phyloP scores from a whole-genome alignment of 352 stramenopile species.

The Pythium folliculosum region DNA sequence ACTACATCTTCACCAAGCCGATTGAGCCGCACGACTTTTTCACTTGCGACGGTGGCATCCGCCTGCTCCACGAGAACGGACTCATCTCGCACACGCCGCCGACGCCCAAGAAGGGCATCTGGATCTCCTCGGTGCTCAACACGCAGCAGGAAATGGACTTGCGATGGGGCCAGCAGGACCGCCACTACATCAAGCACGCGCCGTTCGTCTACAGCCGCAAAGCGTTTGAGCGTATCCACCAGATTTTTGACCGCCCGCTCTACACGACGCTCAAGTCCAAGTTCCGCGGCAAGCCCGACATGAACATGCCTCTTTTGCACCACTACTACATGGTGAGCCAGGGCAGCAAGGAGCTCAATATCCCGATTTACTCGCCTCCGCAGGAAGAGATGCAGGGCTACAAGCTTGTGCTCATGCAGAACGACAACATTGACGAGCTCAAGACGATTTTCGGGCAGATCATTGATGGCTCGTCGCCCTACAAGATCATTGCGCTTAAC shows the following conservation, averaged over 20 bases:
- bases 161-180: slow-evolving; percentile 73
- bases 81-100: slow-evolving; percentile 79
- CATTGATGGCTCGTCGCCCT: slow-evolving; percentile 59
- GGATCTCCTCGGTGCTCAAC: slow-evolving; percentile 86
- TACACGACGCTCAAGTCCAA: slow-evolving; percentile 86
- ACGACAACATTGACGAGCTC: slow-evolving; percentile 78
- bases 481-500: slow-evolving; percentile 84
- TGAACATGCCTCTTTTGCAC: slow-evolving; percentile 88
- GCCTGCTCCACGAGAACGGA: slow-evolving; percentile 70
- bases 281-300: slow-evolving; percentile 82
- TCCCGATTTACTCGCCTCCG: slow-evolving; percentile 72
- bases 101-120: slow-evolving; percentile 83
- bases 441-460: slow-evolving; percentile 70
- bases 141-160: slow-evolving; percentile 90
- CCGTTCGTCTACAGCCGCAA: slow-evolving; percentile 86
- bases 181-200: slow-evolving; percentile 89
- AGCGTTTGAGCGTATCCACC: slow-evolving; percentile 84
- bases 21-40: slow-evolving; percentile 85
- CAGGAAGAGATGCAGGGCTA: slow-evolving; percentile 80
- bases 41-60: slow-evolving; percentile 85
- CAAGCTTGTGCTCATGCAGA: slow-evolving; percentile 84
- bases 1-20: slow-evolving; percentile 87
- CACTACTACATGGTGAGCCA: slow-evolving; percentile 89
- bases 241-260: slow-evolving; percentile 83
- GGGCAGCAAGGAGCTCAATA: slow-evolving; percentile 73